A percentile compares a stretch with the other conserved stretches of the same genome.
Evolutionary conservation across 306 rosid genomes (phyloP).

Genomic region (Abrus precatorius): DNA sequence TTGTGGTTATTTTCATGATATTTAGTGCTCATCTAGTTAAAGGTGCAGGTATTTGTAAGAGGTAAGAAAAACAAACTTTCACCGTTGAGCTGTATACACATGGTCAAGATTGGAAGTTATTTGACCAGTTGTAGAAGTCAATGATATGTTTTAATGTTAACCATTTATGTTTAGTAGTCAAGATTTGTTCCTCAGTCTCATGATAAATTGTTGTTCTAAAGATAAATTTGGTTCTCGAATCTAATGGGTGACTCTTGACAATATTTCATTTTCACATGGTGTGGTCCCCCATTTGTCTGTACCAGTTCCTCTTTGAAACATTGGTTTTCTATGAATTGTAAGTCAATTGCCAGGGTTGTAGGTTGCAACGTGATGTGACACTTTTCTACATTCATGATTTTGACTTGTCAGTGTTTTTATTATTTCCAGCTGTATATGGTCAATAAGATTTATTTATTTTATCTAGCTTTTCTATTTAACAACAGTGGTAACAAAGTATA

Average conservation of each 20-base stretch:
- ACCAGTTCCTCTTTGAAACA: neutral
- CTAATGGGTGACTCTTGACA: neutral
- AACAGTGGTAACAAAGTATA: constrained; percentile 15
- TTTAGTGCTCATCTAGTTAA: neutral
- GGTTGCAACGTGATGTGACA: constrained; percentile 5
- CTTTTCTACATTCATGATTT: constrained; percentile 13
- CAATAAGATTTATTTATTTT: neutral
- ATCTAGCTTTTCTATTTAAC: neutral
- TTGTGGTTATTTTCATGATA: neutral
- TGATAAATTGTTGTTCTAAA: neutral
- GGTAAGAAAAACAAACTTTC: neutral
- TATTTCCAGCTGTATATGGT: constrained; percentile 11
- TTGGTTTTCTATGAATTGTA: neutral
- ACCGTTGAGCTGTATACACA: no score
- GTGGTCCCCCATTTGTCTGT: neutral
- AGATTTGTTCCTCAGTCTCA: neutral
- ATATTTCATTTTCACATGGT: neutral
- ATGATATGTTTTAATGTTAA: neutral
- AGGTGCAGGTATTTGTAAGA: neutral
- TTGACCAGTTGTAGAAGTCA: neutral
- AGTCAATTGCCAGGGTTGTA: constrained; percentile 24
- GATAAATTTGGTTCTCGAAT: neutral
- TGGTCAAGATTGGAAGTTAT: neutral
- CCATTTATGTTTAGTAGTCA: neutral
- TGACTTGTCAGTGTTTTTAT: constrained; percentile 2